A percentile compares a stretch with the other conserved stretches of the same genome.
phyloP scores from a whole-genome alignment of 805 yeast species.

The Lachancea nothofagi region DNA sequence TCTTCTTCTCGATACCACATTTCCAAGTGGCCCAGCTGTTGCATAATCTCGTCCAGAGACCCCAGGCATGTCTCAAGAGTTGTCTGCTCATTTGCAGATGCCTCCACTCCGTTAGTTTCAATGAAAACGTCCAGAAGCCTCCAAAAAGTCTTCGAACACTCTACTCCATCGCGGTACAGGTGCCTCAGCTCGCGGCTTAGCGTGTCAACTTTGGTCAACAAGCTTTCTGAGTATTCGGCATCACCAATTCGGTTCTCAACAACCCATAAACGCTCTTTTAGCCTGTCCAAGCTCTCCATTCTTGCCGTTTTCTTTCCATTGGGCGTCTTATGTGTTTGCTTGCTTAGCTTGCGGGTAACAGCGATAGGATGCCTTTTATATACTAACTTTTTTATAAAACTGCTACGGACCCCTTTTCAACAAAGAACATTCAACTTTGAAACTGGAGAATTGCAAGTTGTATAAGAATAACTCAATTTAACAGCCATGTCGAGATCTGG shows the following conservation, averaged over 20 bases:
- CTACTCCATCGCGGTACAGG: conserved; percentile 2
- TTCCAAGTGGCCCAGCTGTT: conserved; percentile 2
- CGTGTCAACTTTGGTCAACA: not conserved
- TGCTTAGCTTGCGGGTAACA: conserved; percentile 6
- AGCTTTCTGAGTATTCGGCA: not conserved
- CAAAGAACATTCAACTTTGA: not conserved
- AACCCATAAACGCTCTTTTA: not conserved
- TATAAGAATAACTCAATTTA: not conserved
- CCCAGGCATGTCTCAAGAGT: conserved; percentile 1
- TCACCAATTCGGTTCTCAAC: conserved; percentile 1
- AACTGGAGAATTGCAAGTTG: not conserved
- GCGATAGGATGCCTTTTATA: not conserved
- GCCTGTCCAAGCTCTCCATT: conserved; percentile 1
- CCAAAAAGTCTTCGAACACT: conserved; percentile 4
- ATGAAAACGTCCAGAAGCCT: conserved; percentile 1
- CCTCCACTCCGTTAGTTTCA: not conserved
- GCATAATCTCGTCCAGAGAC: not conserved
- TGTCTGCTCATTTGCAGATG: not conserved
- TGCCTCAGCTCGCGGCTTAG: conserved; percentile 1
- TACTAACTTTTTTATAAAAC: not conserved
- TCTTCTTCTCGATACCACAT: conserved; percentile 2
- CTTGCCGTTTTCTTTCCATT: not conserved
- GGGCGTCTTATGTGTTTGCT: no score
- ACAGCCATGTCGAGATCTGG: conserved; percentile 33
- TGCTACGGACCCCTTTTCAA: conserved; percentile 2